Evolutionary conservation across 2,329 filamentous ascomycete species (phyloP).

Genomic region (Fusarium sp.): DNA sequence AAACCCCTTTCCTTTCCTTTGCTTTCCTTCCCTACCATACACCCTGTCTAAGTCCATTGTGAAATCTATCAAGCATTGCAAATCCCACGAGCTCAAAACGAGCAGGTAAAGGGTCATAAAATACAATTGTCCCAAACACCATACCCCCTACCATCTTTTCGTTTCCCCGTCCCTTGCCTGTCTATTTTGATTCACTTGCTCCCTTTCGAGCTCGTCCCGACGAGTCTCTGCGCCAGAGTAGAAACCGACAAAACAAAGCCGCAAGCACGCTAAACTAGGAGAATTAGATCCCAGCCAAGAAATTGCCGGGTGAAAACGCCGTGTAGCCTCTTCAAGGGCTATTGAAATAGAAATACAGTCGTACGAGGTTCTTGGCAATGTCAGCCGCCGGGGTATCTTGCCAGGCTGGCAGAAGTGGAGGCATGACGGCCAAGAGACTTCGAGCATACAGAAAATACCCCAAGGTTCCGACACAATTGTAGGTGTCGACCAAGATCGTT

Average conservation of each 20-base stretch:
- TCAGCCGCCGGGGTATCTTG: constrained; percentile 15
- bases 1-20: constrained; percentile 1
- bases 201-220: constrained; percentile 22
- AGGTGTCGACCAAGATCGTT: too few species aligned
- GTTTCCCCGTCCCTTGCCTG: constrained; percentile 17
- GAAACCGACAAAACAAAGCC: constrained; percentile 11
- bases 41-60: constrained; percentile 28
- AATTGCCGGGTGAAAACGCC: constrained; percentile 30
- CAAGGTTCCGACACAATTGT: constrained; percentile 6
- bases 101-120: constrained; percentile 18
- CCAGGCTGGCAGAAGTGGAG: constrained; percentile 13
- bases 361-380: constrained; percentile 12
- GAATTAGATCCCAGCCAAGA: constrained; percentile 20
- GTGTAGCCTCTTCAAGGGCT: constrained; percentile 14
- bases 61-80: constrained; percentile 25
- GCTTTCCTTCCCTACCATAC: constrained; percentile 8
- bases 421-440: constrained; percentile 21
- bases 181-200: constrained; percentile 33
- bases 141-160: constrained; percentile 18
- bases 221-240: constrained; percentile 20
- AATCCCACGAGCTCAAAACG: constrained; percentile 7
- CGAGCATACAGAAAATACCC: constrained; percentile 1
- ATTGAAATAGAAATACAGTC: constrained; percentile 33
- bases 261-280: constrained; percentile 27
- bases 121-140: constrained; percentile 30